A percentile compares a stretch with the other conserved stretches of the same genome.
Evolutionary conservation across 2,329 filamentous ascomycete species (phyloP).

Genomic region (Elsinoe perseae): DNA sequence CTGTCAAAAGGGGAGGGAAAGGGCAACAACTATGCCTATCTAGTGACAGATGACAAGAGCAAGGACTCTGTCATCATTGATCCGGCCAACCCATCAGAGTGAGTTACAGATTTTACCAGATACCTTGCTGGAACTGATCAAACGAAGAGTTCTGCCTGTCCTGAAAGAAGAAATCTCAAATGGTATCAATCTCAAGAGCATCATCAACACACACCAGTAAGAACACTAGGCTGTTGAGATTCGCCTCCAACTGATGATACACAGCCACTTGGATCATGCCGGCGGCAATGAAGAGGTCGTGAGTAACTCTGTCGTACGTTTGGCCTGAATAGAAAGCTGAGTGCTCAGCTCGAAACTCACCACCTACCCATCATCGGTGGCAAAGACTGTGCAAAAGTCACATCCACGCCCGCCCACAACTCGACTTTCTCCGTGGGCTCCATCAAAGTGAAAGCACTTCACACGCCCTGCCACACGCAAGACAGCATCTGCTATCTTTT

Average conservation of each 20-base stretch:
- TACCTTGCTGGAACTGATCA: conserved; percentile 7
- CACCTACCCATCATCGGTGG: conserved; percentile 76
- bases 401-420: conserved; percentile 64
- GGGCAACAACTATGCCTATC: conserved; percentile 77
- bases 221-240: conserved; percentile 26
- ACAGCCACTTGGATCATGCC: conserved; percentile 89
- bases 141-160: conserved; percentile 50
- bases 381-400: conserved; percentile 74
- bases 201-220: conserved; percentile 96
- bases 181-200: conserved; percentile 75
- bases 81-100: conserved; percentile 72
- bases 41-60: conserved; percentile 44
- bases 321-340: neutral
- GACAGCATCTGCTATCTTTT: conserved; percentile 96
- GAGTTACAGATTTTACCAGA: conserved; percentile 27
- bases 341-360: conserved; percentile 48
- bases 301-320: conserved; percentile 24
- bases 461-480: conserved; percentile 96
- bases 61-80: conserved; percentile 59
- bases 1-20: conserved; percentile 58
- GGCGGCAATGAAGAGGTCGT: conserved; percentile 84
- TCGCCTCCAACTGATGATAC: conserved; percentile 1
- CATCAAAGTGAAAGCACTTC: conserved; percentile 76
- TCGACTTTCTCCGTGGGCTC: conserved; percentile 74
- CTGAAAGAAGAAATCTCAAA: conserved; percentile 65